phyloP scores from a whole-genome alignment of 2,329 filamentous ascomycete species.

The Coniochaeta sp. region DNA sequence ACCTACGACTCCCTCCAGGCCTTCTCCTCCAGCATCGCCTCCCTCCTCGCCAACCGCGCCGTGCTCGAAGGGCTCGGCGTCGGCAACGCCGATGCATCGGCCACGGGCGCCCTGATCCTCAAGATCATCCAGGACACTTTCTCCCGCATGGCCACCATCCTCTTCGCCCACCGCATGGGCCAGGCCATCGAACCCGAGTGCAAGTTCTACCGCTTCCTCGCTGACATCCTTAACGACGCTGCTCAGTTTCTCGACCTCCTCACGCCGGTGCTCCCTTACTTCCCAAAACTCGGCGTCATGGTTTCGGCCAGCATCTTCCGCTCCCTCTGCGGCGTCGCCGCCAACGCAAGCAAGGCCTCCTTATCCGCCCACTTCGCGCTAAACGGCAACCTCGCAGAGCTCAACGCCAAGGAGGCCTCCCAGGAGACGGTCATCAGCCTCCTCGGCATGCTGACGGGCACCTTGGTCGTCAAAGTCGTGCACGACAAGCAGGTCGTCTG shows the following conservation, averaged over 20 bases:
- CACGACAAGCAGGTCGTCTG: conserved; percentile 67
- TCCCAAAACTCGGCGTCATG: conserved; percentile 42
- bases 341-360: conserved; percentile 83
- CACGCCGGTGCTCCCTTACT: conserved; percentile 63
- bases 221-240: conserved; percentile 82
- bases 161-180: conserved; percentile 77
- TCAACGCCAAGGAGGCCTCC: conserved; percentile 92
- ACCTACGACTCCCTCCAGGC: conserved; percentile 72
- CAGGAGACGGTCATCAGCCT: conserved; percentile 92
- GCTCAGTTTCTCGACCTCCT: conserved; percentile 82
- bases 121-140: conserved; percentile 77
- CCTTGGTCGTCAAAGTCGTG: conserved; percentile 70
- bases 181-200: conserved; percentile 82
- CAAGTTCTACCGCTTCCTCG: conserved; percentile 81
- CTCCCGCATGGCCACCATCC: conserved; percentile 74
- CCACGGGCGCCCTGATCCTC: conserved; percentile 74
- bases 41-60: conserved; percentile 72
- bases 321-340: conserved; percentile 79
- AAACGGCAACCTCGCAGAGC: conserved; percentile 79
- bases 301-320: conserved; percentile 44
- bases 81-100: conserved; percentile 70
- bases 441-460: conserved; percentile 79
- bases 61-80: conserved; percentile 77
- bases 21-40: conserved; percentile 75
- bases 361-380: conserved; percentile 87